Evolutionary conservation across 208 protist genomes (phyloP).

Genomic region (Tetramitus jugosus): DNA sequence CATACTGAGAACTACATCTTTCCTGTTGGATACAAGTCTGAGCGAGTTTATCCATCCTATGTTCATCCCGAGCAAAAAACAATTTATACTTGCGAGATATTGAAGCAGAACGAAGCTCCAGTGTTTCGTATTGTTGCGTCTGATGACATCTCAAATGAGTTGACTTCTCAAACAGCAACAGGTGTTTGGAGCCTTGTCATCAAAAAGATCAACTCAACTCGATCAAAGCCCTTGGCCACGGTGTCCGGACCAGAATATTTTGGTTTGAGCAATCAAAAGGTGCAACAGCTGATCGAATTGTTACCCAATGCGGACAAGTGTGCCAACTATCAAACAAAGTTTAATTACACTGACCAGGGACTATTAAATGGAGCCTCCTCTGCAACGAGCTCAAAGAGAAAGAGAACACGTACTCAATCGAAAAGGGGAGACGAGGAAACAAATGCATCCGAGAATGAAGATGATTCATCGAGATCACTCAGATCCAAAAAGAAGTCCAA

Average conservation of each 20-base stretch:
- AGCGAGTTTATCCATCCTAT: not conserved
- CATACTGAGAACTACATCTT: constrained; percentile 20
- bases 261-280: not conserved
- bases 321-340: not conserved
- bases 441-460: not conserved
- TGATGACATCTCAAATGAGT: not conserved
- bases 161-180: not conserved
- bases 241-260: constrained; percentile 21
- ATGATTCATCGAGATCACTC: no score
- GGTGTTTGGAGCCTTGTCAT: not conserved
- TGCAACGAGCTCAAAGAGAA: not conserved
- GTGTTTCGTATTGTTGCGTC: not conserved
- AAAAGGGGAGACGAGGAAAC: not conserved
- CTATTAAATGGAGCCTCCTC: not conserved
- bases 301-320: constrained; percentile 11
- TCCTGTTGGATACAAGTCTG: constrained; percentile 14
- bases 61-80: not conserved
- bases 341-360: not conserved
- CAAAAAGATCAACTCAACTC: not conserved
- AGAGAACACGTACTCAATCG: not conserved
- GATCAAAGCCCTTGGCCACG: not conserved
- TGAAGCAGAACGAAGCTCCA: not conserved
- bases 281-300: not conserved
- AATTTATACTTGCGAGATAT: constrained; percentile 18
- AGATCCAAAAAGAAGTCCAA: no score